Evolutionary conservation across 2,329 filamentous ascomycete genomes (phyloP), one percentile per base, ranked within the genome.

Genomic region (Ascochyta koolunga): DNA sequence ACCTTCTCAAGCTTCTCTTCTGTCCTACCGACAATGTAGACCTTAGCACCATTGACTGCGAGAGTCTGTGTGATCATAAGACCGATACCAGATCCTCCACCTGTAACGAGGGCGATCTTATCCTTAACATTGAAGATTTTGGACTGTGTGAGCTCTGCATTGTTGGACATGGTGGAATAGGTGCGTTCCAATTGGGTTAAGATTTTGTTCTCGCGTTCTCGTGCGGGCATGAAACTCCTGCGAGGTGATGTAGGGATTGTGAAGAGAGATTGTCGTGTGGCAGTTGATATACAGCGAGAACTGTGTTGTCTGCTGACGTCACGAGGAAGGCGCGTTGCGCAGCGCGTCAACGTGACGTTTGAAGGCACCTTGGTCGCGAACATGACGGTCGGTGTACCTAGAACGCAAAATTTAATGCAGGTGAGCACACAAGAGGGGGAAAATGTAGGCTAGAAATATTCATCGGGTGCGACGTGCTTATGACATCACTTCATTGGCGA

Each of bases 1-100:
- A 80, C 78, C n/a, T 67, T 73, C 15, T 80, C 76, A 6, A 81
- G 75, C 69, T 80, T 81, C 56, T 81, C 78, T 49, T 76, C 65
- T 9, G 76, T 79, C 19, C 79, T 74, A 35, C 79, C 78, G 18
- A 76, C 73, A 58, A 81, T 79, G 65, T 81, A 81, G 21, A 80
- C 78, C 63, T 80, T 80, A 2, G 71, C 72, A 9, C 75, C 74
- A 50, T 80, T 80, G 39, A 80, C 77, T 10, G 78, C 75, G 35
- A 80, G 76, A 1, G 77, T 75, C 60, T 80, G 78, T 16, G 74
- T 75, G 35, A 74, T 68, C 78, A 81, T 81, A 51, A 80, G 59
- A 19, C 79, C 79, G 54, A 81, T 80, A 11, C 79, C 79, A 6
- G 71, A 75, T 32, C 78, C 78, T 45, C 77, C 79, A 31, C 78